Base-by-base conservation (phyloP, 1,284 basidiomycete species). In the Grifola frondosa region DNA sequence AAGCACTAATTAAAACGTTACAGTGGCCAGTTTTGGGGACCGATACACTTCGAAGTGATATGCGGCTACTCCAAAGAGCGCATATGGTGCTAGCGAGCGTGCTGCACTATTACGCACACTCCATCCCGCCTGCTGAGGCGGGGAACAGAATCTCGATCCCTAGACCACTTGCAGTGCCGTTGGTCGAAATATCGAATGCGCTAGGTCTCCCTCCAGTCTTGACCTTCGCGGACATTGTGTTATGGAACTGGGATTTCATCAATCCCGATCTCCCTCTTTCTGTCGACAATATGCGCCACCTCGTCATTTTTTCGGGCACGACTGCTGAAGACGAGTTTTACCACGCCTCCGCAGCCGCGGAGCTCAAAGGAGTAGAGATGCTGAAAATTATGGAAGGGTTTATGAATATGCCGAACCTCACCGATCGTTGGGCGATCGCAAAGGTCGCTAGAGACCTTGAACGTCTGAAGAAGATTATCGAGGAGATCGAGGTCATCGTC, bases 171-270 rank as follows among this genome's bases (percentile, higher is more conserved):
- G 78, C 91, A 0, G 66, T 92, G n/a, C 96, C 94, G 0, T 74
- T 96, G 21, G 78, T 89, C 22, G 63, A 75, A 17, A 81, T 96
- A 37, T 96, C 92, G 5, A 74, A 75, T 12, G 66, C 79, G 41
- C 78, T 99, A 36, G 84, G 84, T 40, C 83, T 97, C 20, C 93
- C 96, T 1, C 96, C 96, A 1, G 80, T 99, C 49, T 73, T 98
- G 46, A 98, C 95, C 1, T 99, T 96, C 60, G 91, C 96, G 25
- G 95, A 97, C 62, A 93, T 90, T 4, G 95, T 99, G 8, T 77
- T 98, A 1, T 99, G 93, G 91, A 97, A 98, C 61, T 95, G 86
- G 79, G 75, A 84, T 37, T 71, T 81, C 40, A 63, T 78, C 41
- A 67, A 81, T 57, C 73, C 84, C 30, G 68, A 65, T 19, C 64